Evolutionary conservation across 1,284 basidiomycete species (phyloP).

Genomic region (Porodaedalea pini): DNA sequence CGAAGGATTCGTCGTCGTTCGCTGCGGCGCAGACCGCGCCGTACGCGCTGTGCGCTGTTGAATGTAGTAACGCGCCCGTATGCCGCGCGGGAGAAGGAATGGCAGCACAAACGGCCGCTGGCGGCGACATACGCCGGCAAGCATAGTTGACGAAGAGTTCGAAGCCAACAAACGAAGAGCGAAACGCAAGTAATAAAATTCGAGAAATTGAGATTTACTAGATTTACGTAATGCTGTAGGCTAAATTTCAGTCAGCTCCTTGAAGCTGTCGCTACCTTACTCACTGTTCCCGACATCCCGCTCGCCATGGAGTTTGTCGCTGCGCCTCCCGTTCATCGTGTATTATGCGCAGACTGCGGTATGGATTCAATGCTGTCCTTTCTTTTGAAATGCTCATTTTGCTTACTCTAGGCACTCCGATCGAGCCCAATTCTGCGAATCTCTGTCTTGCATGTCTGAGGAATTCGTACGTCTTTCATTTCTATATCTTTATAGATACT

Average conservation of each 20-base stretch:
- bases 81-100: neutral
- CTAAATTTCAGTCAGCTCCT: conserved; percentile 4
- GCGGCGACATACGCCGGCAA: neutral
- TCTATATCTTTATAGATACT: neutral
- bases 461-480: conserved; percentile 61
- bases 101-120: neutral
- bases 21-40: conserved; percentile 4
- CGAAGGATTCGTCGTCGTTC: conserved; percentile 15
- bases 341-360: conserved; percentile 83
- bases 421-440: conserved; percentile 94
- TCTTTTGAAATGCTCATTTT: neutral
- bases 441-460: conserved; percentile 89
- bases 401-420: conserved; percentile 69
- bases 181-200: neutral
- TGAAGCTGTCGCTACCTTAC: neutral
- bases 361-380: conserved; percentile 26
- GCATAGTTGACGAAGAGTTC: neutral
- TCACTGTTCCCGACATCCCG: conserved; percentile 1
- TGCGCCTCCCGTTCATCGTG: conserved; percentile 66
- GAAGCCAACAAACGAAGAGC: neutral
- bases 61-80: neutral
- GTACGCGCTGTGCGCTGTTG: conserved; percentile 15
- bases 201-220: neutral
- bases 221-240: neutral
- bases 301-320: conserved; percentile 69